Evolutionary conservation across 2,329 filamentous ascomycete genomes (phyloP).

Genomic region (Diaporthe aspalathi): DNA sequence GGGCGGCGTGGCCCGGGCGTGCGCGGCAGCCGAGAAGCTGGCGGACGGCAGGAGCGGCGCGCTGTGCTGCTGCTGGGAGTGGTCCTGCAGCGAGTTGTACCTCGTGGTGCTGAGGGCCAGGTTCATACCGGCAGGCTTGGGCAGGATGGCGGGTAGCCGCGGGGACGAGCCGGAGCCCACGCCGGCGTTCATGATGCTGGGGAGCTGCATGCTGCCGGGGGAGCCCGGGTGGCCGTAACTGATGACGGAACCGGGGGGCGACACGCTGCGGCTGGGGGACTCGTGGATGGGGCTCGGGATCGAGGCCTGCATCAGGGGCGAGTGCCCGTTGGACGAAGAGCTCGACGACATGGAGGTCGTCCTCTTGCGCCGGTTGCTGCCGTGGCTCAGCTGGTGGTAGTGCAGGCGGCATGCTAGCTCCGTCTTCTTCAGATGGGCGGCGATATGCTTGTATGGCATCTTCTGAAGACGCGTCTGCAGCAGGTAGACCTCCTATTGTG

Average conservation of each 20-base stretch:
- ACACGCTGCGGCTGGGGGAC: slow-evolving; percentile 59
- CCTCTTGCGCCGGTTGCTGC: slow-evolving; percentile 82
- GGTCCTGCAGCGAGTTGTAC: slow-evolving; percentile 53
- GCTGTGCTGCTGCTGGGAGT: slow-evolving; percentile 54
- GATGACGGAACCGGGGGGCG: slow-evolving; percentile 58
- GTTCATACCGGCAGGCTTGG: slow-evolving; percentile 70
- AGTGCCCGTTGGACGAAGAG: slow-evolving; percentile 65
- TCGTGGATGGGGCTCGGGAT: slow-evolving; percentile 64
- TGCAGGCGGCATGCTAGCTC: slow-evolving; percentile 88
- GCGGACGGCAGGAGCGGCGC: slow-evolving; percentile 58
- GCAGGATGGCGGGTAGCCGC: slow-evolving; percentile 71
- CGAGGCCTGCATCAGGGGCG: slow-evolving; percentile 60
- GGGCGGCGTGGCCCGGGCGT: slow-evolving; percentile 41
- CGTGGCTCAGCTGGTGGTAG: slow-evolving; percentile 87
- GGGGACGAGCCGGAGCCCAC: slow-evolving; percentile 58
- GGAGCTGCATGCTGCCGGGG: slow-evolving; percentile 62
- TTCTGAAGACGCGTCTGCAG: slow-evolving; percentile 86
- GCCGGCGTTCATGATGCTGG: slow-evolving; percentile 59
- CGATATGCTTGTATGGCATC: slow-evolving; percentile 93
- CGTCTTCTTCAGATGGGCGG: slow-evolving; percentile 86
- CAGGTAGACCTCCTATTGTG: slow-evolving; percentile 81
- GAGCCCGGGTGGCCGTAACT: slow-evolving; percentile 57
- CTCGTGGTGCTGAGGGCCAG: slow-evolving; percentile 53
- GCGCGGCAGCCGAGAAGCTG: slow-evolving; percentile 47
- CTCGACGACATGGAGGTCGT: slow-evolving; percentile 76